Conservation (phyloP, 179 eudicot species). For the Beta macrorhiza region DNA sequence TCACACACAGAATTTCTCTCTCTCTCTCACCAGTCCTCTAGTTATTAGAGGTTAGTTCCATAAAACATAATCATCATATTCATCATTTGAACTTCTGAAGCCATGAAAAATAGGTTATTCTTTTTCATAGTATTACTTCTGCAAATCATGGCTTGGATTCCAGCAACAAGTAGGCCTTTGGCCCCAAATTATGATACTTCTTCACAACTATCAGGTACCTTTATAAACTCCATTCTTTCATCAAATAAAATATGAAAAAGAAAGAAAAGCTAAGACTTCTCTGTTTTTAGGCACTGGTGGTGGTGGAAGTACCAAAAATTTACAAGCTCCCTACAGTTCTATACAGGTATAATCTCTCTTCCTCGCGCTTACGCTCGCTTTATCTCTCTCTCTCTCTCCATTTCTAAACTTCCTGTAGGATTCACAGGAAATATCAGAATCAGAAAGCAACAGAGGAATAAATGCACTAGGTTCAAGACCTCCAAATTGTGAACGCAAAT, state of each 20-base stretch:
- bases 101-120: constrained; percentile 37
- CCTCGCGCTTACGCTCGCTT: not conserved
- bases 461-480: constrained; percentile 76
- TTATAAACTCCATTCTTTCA: no score
- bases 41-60: not conserved
- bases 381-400: not conserved
- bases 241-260: no score
- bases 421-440: not conserved
- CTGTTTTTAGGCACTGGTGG: constrained; percentile 33
- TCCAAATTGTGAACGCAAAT: constrained; percentile 79
- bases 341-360: constrained; percentile 31
- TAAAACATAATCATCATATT: constrained; percentile 28
- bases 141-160: constrained; percentile 50
- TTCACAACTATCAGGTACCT: constrained; percentile 21
- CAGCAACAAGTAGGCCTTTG: constrained; percentile 51
- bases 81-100: constrained; percentile 31
- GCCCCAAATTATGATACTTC: constrained; percentile 30
- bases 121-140: constrained; percentile 36
- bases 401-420: constrained; percentile 6
- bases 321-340: constrained; percentile 28
- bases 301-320: constrained; percentile 23
- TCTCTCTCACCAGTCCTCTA: not conserved
- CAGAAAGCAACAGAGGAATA: constrained; percentile 30
- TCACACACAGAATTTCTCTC: constrained; percentile 21
- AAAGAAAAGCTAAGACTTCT: not conserved